Evolutionary conservation across 257 asterid species (phyloP), one percentile per base, ranked within the genome.

Genomic region (Solanum chaucha): DNA sequence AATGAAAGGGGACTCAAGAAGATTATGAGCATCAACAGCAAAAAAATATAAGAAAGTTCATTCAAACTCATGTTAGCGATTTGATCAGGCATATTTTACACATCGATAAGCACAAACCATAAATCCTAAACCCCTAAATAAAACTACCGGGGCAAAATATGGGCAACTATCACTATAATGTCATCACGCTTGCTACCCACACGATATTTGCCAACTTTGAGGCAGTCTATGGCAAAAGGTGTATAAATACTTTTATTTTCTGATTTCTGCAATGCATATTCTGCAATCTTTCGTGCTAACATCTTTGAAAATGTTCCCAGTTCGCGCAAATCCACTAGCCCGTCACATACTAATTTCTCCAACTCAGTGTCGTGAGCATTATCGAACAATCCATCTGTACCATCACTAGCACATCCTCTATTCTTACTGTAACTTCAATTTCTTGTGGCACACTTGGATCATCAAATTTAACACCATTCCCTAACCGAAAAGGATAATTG

Each of bases 121-220:
- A 46, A 44, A 46, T 46, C 58, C 19, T 46, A 46, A 46, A 46
- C 17, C 1, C 58, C 58, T 46, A 46, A 13, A 46, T 46, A 46
- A 2, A 46, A 46, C 58, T 46, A 46, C 6, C 2, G 6, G 58
- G 19, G 6, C 0, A 46, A 46, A 46, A 46, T 13, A 46, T 5
- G 58, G 6, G 19, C 93, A 20, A 86, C 88, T 6, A 89, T 78
- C 10, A 92, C 92, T 2, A 92, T 90, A 15, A 92, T 86, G 51
- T 91, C 94, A 81, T 91, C 94, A 8, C 20, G 0, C 38, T 90
- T 90, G 72, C 94, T 91, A 22, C 92, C 93, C 9, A 5, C 7
- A n/a, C 10, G 24, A 5, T 0, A 0, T 4, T 30, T 6, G 12
- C 89, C 91, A 17, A 89, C 92, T 28, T 38, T 77, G 12, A 4